Evolutionary conservation across 306 rosid species (phyloP).

Genomic region (Corylus heterophylla): DNA sequence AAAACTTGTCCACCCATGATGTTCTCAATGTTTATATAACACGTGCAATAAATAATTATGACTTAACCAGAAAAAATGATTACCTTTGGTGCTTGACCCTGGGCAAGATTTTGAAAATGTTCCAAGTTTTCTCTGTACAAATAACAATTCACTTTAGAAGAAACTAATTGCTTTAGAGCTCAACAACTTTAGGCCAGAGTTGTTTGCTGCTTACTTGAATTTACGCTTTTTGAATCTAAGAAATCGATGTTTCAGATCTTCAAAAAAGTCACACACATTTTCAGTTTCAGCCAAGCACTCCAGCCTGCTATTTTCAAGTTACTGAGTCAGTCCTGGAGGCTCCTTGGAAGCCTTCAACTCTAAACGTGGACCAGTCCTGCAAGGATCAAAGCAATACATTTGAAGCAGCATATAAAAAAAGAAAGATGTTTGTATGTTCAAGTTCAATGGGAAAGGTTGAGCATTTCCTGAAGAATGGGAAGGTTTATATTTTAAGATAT

Average conservation of each 20-base stretch:
- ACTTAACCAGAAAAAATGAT: too few relatives aligned
- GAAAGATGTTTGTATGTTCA: background rate
- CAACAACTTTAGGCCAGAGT: background rate
- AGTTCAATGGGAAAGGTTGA: background rate
- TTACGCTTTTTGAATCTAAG: constrained; percentile 65
- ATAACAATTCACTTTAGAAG: too few relatives aligned
- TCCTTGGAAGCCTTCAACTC: constrained; percentile 64
- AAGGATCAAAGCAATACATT: constrained; percentile 24
- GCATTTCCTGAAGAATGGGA: too few relatives aligned
- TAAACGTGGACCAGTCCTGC: constrained; percentile 51
- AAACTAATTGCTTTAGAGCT: too few relatives aligned
- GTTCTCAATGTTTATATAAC: background rate
- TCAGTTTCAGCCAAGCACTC: constrained; percentile 42
- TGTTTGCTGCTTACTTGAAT: constrained; percentile 57
- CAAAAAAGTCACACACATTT: constrained; percentile 48
- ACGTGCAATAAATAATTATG: too few relatives aligned
- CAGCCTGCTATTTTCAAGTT: constrained; percentile 43
- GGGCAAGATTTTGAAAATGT: too few relatives aligned
- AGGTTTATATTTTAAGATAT: too few relatives aligned
- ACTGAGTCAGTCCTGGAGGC: constrained; percentile 46
- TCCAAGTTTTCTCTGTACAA: too few relatives aligned
- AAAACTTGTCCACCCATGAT: constrained; percentile 15
- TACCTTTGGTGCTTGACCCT: too few relatives aligned
- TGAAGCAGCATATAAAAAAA: background rate
- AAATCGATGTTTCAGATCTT: constrained; percentile 69